Percentiles rank a stretch among this genome's conserved stretches.
These are phyloP conservation scores for Sanguinoderma infundibulare DNA, from an alignment of 1,284 basidiomycete genomes.

Conservation along the genomic window DNA sequence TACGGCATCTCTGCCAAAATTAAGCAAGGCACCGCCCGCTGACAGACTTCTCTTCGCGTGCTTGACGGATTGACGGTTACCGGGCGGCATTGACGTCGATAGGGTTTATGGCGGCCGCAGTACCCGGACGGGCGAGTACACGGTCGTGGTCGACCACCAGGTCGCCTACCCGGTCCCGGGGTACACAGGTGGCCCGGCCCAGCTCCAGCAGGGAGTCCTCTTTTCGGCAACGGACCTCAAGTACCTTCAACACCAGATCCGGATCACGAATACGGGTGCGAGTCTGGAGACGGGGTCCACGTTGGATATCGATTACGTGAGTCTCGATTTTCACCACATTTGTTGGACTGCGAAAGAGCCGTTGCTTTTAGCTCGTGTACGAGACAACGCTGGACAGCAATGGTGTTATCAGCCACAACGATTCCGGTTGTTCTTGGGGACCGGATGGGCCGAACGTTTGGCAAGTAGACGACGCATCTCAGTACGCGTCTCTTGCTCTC, in stretches of 20 bases:
- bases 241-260: conserved; percentile 20
- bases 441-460: conserved; percentile 6
- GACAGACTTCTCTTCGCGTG: background rate
- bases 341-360: background rate
- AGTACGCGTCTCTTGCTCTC: background rate
- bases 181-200: conserved; percentile 11
- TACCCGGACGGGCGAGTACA: conserved; percentile 22
- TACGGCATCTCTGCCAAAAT: conserved; percentile 1
- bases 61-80: background rate
- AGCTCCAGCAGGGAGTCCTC: conserved; percentile 19
- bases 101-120: conserved; percentile 29
- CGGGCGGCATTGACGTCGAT: background rate
- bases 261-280: conserved; percentile 22
- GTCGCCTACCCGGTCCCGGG: conserved; percentile 1
- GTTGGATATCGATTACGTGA: conserved; percentile 24
- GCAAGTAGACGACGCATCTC: conserved; percentile 5
- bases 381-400: conserved; percentile 7
- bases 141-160: conserved; percentile 25
- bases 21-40: background rate
- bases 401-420: conserved; percentile 6
- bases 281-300: conserved; percentile 5
- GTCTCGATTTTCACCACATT: background rate
- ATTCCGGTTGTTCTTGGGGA: conserved; percentile 17
- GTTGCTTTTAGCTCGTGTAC: conserved; percentile 17
- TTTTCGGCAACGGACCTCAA: conserved; percentile 15